Conservation (phyloP, 306 rosid genomes). For the Ceratonia siliqua region DNA sequence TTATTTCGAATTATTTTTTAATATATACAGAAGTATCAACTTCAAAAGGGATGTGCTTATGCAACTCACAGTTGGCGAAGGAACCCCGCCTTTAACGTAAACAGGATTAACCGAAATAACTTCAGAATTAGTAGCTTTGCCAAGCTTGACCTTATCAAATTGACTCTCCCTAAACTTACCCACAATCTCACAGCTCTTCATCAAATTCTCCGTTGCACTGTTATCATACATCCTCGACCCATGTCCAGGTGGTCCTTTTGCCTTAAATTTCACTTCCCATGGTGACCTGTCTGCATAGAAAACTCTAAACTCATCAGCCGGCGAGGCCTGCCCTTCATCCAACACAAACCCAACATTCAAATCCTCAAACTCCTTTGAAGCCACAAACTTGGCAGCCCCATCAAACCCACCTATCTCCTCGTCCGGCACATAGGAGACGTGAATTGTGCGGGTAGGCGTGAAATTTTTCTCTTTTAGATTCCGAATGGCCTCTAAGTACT, state of each 20-base stretch:
- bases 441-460: slow-evolving; percentile 63
- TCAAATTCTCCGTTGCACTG: slow-evolving; percentile 88
- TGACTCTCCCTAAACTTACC: slow-evolving; percentile 75
- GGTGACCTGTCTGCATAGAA: slow-evolving; percentile 81
- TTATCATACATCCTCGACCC: slow-evolving; percentile 78
- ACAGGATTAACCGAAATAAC: slow-evolving; percentile 91
- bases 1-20: neutral
- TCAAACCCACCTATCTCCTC: slow-evolving; percentile 81
- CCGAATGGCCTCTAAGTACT: slow-evolving; percentile 84
- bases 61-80: slow-evolving; percentile 59
- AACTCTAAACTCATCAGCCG: slow-evolving; percentile 69
- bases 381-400: slow-evolving; percentile 58
- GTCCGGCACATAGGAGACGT: slow-evolving; percentile 78
- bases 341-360: slow-evolving; percentile 69
- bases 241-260: slow-evolving; percentile 71
- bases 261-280: slow-evolving; percentile 67
- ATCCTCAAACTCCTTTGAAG: slow-evolving; percentile 50
- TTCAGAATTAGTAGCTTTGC: slow-evolving; percentile 65
- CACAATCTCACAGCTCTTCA: slow-evolving; percentile 71
- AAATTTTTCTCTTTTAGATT: slow-evolving; percentile 43
- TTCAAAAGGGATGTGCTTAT: neutral
- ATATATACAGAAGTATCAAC: neutral
- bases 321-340: slow-evolving; percentile 90
- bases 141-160: slow-evolving; percentile 76
- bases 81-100: slow-evolving; percentile 69